Evolutionary conservation across 2,329 filamentous ascomycete genomes (phyloP).

Genomic region (Pseudogymnoascus sp.): DNA sequence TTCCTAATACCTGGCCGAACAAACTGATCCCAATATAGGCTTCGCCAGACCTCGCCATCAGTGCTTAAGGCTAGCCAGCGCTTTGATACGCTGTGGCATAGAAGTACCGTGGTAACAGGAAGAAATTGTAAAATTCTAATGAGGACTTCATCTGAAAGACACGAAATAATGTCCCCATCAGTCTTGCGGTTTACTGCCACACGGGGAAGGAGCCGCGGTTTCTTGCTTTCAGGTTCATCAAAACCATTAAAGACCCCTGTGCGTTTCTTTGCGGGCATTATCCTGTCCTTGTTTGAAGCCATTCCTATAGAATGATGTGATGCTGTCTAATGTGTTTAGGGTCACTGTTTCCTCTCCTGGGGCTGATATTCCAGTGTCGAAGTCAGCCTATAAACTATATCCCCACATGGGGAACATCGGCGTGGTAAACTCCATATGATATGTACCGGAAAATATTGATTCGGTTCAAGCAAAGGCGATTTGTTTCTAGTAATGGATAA

Average conservation of each 20-base stretch:
- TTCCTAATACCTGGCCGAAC: conserved; percentile 52
- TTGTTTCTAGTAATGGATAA: background rate
- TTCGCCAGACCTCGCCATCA: conserved; percentile 88
- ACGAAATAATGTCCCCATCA: conserved; percentile 54
- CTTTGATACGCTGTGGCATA: conserved; percentile 58
- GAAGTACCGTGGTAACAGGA: conserved; percentile 59
- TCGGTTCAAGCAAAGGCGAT: background rate
- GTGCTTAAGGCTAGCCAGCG: conserved; percentile 65
- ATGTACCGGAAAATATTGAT: background rate
- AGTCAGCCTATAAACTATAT: background rate
- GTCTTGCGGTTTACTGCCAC: background rate
- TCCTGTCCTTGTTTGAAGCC: background rate
- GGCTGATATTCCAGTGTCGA: background rate
- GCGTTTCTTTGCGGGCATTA: background rate
- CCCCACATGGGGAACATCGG: background rate
- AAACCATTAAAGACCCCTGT: background rate
- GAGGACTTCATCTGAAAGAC: conserved; percentile 79
- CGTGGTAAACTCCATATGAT: background rate
- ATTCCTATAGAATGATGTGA: background rate
- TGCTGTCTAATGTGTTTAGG: background rate
- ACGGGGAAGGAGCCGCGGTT: background rate
- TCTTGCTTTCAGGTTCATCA: background rate
- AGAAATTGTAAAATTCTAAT: conserved; percentile 75
- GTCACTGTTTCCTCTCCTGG: background rate
- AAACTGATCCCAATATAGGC: conserved; percentile 79